phyloP scores from a whole-genome alignment of 2,329 filamentous ascomycete genomes.

The Penicillium sp. region DNA sequence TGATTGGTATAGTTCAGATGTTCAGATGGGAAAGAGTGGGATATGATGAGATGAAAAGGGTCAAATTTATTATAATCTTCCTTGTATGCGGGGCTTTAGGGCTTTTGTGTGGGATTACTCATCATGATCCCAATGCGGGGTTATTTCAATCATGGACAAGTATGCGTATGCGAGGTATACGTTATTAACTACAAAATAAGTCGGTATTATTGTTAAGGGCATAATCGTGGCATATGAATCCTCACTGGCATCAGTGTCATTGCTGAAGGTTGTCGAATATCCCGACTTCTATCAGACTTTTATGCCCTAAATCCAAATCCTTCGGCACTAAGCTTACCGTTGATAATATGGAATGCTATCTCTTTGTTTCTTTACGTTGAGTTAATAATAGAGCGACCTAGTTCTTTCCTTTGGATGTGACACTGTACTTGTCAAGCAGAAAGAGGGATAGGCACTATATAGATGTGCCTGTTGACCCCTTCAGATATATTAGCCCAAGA shows the following conservation, averaged over 20 bases:
- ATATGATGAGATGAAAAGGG: background rate
- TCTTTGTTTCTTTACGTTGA: background rate
- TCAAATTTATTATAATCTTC: background rate
- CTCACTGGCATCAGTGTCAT: background rate
- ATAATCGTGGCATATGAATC: too few species aligned
- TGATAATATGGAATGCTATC: background rate
- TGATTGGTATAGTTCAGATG: background rate
- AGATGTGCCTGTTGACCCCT: too few species aligned
- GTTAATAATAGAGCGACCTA: background rate
- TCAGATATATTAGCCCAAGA: too few species aligned
- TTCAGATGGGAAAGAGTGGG: background rate
- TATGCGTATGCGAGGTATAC: too few species aligned
- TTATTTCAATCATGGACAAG: background rate
- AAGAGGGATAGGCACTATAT: background rate
- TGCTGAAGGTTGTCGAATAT: too few species aligned
- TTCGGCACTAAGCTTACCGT: background rate
- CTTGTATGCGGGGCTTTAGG: background rate
- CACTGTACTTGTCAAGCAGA: too few species aligned
- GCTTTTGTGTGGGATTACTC: constrained; percentile 2
- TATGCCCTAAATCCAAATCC: background rate
- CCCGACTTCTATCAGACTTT: background rate
- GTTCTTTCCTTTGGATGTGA: background rate
- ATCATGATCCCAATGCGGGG: background rate
- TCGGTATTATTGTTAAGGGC: too few species aligned
- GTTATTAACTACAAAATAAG: too few species aligned